A percentile compares a stretch with the other conserved stretches of the same genome.
These are phyloP conservation scores for Aspergillus sp. DNA, from an alignment of 2,329 filamentous ascomycete genomes.

Conservation along the genomic window DNA sequence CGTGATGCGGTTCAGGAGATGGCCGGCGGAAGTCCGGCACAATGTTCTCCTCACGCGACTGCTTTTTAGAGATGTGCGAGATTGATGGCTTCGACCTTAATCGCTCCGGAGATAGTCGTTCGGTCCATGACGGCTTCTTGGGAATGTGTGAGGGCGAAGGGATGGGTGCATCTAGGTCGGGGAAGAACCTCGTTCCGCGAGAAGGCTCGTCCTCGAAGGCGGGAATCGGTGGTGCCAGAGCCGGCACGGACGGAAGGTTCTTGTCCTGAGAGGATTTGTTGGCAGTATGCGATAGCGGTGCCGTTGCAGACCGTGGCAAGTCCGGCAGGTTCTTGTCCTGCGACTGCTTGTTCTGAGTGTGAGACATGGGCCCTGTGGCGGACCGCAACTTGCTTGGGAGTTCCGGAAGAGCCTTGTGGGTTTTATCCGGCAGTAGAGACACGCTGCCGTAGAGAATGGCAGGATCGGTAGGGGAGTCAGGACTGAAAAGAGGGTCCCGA, in stretches of 20 bases:
- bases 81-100: background rate
- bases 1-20: background rate
- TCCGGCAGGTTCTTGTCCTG: conserved; percentile 15
- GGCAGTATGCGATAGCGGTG: conserved; percentile 8
- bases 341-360: background rate
- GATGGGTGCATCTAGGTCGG: background rate
- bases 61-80: background rate
- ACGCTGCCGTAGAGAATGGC: conserved; percentile 42
- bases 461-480: conserved; percentile 51
- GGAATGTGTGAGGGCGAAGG: background rate
- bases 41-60: background rate
- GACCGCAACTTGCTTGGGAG: conserved; percentile 12
- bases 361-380: conserved; percentile 24
- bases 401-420: conserved; percentile 8
- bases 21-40: background rate
- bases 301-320: conserved; percentile 21
- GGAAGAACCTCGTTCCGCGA: background rate
- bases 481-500: conserved; percentile 32
- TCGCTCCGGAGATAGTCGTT: background rate
- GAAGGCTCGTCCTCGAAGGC: background rate
- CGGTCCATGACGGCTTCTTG: background rate
- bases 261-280: background rate
- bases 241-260: background rate
- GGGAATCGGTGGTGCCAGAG: background rate
- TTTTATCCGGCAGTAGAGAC: conserved; percentile 32